phyloP scores from a whole-genome alignment of 768 basidiomycete species.

The Leccinum olivaceopallidum region DNA sequence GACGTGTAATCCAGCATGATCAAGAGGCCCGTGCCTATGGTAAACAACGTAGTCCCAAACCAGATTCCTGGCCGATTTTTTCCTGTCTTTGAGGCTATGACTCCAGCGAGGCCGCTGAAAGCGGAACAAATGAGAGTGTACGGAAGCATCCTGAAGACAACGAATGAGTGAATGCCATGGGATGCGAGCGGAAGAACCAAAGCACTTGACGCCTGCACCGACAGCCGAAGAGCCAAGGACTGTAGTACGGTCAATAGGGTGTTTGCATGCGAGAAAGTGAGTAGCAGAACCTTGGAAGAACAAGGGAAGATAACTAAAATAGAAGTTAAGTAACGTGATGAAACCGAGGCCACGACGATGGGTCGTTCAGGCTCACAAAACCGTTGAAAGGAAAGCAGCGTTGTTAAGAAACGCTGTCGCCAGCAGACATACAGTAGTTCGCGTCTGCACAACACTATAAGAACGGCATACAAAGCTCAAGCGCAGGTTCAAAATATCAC shows the following conservation, averaged over 20 bases:
- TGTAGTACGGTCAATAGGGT: background rate
- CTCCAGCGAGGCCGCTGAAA: slow-evolving; percentile 55
- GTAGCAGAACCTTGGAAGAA: slow-evolving; percentile 55
- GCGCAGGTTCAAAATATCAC: slow-evolving; percentile 30
- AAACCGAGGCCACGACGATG: too few species aligned
- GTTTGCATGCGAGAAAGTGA: background rate
- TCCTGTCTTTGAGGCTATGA: slow-evolving; percentile 56
- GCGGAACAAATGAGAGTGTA: slow-evolving; percentile 61
- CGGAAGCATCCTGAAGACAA: slow-evolving; percentile 59
- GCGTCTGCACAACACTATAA: slow-evolving; percentile 45
- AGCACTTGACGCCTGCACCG: slow-evolving; percentile 61
- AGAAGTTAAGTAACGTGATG: background rate
- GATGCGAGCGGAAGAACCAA: slow-evolving; percentile 38
- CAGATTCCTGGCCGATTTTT: slow-evolving; percentile 65
- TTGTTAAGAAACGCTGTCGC: slow-evolving; percentile 62
- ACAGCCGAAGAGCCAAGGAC: slow-evolving; percentile 76
- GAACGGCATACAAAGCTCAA: background rate
- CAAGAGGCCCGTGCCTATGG: slow-evolving; percentile 73
- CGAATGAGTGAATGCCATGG: background rate
- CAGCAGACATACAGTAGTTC: slow-evolving; percentile 66
- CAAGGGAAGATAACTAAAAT: slow-evolving; percentile 59
- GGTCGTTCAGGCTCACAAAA: slow-evolving; percentile 20
- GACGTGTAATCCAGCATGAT: slow-evolving; percentile 62
- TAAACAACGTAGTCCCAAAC: slow-evolving; percentile 56
- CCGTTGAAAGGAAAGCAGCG: slow-evolving; percentile 53